Evolutionary conservation across 225 moss, liverwort and hornwort species (phyloP).

Genomic region (Rhytidiadelphus loreus): DNA sequence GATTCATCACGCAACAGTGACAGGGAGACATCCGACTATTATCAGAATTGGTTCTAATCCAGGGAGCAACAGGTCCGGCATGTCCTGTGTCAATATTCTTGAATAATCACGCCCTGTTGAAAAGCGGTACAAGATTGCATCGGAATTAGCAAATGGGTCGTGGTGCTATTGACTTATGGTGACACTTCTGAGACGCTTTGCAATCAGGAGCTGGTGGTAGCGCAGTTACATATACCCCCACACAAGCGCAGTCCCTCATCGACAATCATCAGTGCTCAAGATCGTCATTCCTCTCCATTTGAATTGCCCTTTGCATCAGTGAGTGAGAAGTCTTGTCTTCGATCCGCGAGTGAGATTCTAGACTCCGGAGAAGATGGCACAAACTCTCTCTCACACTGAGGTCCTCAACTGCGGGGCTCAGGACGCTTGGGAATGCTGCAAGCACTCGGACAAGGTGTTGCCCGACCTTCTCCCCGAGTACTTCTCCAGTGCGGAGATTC

Average conservation of each 20-base stretch:
- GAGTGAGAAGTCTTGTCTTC: not conserved
- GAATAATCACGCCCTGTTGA: not conserved
- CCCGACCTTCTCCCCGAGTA: not conserved
- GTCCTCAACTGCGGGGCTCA: not conserved
- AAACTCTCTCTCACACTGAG: slow-evolving; percentile 4
- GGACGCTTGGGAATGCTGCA: slow-evolving; percentile 8
- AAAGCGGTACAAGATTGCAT: not conserved
- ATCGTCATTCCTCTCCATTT: not conserved
- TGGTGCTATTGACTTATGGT: not conserved
- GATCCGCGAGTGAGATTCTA: not conserved
- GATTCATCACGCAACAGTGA: not conserved
- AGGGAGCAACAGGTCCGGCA: not conserved
- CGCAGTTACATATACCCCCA: not conserved
- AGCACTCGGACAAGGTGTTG: not conserved
- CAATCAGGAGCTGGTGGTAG: not conserved
- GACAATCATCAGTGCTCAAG: not conserved
- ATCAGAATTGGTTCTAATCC: not conserved
- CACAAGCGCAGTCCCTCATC: not conserved
- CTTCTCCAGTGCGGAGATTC: not conserved
- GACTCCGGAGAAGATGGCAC: not conserved
- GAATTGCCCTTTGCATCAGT: not conserved
- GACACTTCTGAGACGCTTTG: not conserved
- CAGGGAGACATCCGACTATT: not conserved
- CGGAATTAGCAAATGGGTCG: not conserved
- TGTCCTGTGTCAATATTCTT: not conserved